These are phyloP conservation scores for Trichoderma harzianum DNA, from an alignment of 2,329 filamentous ascomycete genomes.

Conservation along the genomic window DNA sequence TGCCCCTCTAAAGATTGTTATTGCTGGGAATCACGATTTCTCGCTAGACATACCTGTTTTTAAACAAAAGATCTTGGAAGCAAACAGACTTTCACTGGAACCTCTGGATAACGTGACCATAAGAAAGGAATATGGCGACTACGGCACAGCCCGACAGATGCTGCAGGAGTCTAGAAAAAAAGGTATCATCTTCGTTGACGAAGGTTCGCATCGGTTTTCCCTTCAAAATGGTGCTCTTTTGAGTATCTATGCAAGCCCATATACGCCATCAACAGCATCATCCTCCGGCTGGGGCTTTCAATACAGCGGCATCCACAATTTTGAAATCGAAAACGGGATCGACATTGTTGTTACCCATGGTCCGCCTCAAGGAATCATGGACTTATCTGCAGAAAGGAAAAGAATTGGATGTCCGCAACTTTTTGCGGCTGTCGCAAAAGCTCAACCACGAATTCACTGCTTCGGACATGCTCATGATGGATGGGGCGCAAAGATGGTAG, in stretches of 20 bases:
- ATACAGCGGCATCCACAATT: conserved; percentile 34
- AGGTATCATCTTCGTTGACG: conserved; percentile 40
- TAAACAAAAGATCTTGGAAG: conserved; percentile 25
- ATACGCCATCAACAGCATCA: conserved; percentile 36
- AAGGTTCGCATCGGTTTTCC: conserved; percentile 40
- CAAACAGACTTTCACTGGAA: background rate
- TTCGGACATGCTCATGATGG: conserved; percentile 35
- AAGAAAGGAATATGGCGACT: conserved; percentile 35
- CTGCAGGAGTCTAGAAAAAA: conserved; percentile 22
- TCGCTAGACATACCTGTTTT: conserved; percentile 38
- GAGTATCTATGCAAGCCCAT: conserved; percentile 45
- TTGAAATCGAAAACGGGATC: conserved; percentile 24
- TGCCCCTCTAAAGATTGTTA: conserved; percentile 46
- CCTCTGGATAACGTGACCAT: conserved; percentile 15
- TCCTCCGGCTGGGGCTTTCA: conserved; percentile 42
- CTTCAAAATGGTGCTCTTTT: conserved; percentile 41
- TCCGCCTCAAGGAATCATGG: conserved; percentile 40
- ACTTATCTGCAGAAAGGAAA: conserved; percentile 31
- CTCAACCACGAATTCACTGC: conserved; percentile 34
- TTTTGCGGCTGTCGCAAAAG: conserved; percentile 25
- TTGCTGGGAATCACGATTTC: conserved; percentile 53
- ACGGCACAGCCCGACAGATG: conserved; percentile 34
- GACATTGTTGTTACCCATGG: conserved; percentile 37
- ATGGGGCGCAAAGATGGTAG: conserved; percentile 42
- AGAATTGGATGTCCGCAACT: conserved; percentile 30